Evolutionary conservation across 768 basidiomycete species (phyloP).

Genomic region (Leccinum rimulosum): DNA sequence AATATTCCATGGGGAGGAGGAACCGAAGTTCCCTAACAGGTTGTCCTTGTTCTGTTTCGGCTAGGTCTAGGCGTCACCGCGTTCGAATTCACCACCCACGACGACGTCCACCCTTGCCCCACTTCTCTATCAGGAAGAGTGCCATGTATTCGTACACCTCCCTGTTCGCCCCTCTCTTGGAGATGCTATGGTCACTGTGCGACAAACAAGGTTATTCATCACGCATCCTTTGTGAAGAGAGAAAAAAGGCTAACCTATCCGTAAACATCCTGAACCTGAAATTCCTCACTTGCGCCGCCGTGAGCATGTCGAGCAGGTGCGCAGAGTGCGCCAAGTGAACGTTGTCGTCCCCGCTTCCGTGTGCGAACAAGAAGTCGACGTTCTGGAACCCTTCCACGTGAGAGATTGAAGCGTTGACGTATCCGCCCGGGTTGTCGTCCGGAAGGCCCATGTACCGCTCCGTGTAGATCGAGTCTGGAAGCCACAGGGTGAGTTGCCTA

Average conservation of each 20-base stretch:
- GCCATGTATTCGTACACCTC: conserved; percentile 90
- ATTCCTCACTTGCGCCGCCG: conserved; percentile 63
- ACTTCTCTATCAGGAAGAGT: conserved; percentile 83
- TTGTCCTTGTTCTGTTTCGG: neutral
- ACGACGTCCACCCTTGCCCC: conserved; percentile 78
- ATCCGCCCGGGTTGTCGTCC: conserved; percentile 75
- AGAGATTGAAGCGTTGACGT: conserved; percentile 83
- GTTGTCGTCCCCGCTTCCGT: conserved; percentile 96
- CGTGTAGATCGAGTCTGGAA: conserved; percentile 88
- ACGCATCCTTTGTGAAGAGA: neutral
- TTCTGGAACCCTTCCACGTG: conserved; percentile 85
- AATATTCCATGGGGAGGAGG: neutral
- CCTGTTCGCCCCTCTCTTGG: conserved; percentile 67
- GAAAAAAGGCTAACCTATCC: conserved; percentile 59
- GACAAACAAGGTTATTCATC: conserved; percentile 6
- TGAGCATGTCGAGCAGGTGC: conserved; percentile 91
- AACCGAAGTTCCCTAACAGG: neutral
- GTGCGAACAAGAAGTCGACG: conserved; percentile 79
- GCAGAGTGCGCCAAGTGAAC: conserved; percentile 94
- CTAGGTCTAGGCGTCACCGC: neutral
- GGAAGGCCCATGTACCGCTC: conserved; percentile 96
- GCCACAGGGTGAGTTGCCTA: conserved; percentile 1
- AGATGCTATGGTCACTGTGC: conserved; percentile 77
- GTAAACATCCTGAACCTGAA: conserved; percentile 96
- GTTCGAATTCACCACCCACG: conserved; percentile 49